Conservation (phyloP, 768 basidiomycete species). For the Rhodotorula diobovata region DNA sequence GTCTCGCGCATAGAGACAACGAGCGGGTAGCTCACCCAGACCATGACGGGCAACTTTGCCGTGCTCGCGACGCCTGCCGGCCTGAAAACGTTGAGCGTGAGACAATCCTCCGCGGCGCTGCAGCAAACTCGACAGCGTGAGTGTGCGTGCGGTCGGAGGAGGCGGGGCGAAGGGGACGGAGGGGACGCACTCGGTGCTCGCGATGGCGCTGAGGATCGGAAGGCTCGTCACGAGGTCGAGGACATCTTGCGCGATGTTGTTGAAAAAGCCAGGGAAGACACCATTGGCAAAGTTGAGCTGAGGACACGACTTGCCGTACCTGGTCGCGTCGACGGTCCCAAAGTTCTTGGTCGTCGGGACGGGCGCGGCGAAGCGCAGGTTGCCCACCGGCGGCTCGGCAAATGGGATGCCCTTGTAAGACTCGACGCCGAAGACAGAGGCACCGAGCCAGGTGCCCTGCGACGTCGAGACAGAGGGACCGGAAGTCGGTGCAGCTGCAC, state of each 20-base stretch:
- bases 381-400: conserved; percentile 58
- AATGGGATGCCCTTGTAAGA: conserved; percentile 61
- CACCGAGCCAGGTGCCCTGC: conserved; percentile 36
- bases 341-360: conserved; percentile 47
- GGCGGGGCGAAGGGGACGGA: no score
- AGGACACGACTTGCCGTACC: not conserved
- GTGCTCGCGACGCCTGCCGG: conserved; percentile 45
- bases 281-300: conserved; percentile 10
- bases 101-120: conserved; percentile 51
- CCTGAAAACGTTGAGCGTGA: conserved; percentile 52
- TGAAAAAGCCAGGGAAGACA: not conserved
- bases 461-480: not conserved
- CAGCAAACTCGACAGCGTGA: not conserved
- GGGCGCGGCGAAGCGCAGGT: conserved; percentile 59
- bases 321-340: not conserved
- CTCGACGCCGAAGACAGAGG: conserved; percentile 46
- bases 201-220: conserved; percentile 12
- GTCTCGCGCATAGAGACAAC: no score
- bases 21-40: conserved; percentile 49
- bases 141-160: no score
- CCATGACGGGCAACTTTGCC: conserved; percentile 50
- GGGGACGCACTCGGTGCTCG: conserved; percentile 6
- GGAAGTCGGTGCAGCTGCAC: no score
- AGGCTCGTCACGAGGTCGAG: not conserved
- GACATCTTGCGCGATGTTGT: not conserved